Percentiles rank a stretch among this genome's conserved stretches.
Conservation (phyloP, 2,329 filamentous ascomycete species). For the Neofusicoccum cordaticola region DNA sequence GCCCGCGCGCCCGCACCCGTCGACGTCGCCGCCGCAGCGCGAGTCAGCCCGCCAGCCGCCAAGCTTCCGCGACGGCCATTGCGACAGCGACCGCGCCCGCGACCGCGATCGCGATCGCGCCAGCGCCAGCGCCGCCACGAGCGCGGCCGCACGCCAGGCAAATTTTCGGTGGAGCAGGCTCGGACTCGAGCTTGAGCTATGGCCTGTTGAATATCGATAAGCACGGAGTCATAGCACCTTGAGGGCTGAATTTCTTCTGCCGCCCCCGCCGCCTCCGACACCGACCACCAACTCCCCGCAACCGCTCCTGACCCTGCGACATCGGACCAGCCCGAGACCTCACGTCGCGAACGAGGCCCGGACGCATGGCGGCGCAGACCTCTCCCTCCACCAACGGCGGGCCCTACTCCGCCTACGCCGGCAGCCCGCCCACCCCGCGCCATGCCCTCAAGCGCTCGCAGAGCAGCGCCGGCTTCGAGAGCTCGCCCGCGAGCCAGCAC, state of each 20-base stretch:
- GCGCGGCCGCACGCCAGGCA: not conserved
- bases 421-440: constrained; percentile 14
- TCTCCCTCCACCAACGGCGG: constrained; percentile 17
- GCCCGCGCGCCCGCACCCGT: not conserved
- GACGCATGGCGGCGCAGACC: constrained; percentile 15
- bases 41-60: not conserved
- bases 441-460: constrained; percentile 16
- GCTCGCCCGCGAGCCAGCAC: constrained; percentile 36
- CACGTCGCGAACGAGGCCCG: not conserved
- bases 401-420: constrained; percentile 9
- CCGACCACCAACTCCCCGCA: constrained; percentile 13
- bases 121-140: not conserved
- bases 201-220: constrained; percentile 11
- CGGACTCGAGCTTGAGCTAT: constrained; percentile 9
- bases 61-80: not conserved
- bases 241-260: constrained; percentile 15
- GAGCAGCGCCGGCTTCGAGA: constrained; percentile 30
- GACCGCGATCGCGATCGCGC: not conserved
- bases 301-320: constrained; percentile 6
- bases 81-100: not conserved
- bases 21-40: not conserved
- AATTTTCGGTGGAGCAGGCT: constrained; percentile 11
- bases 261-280: constrained; percentile 11
- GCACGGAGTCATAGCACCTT: constrained; percentile 15
- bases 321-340: constrained; percentile 6